Percentiles rank a stretch among this genome's conserved stretches.
phyloP scores from a whole-genome alignment of 345 rosid genomes.

The Citrus inodora region DNA sequence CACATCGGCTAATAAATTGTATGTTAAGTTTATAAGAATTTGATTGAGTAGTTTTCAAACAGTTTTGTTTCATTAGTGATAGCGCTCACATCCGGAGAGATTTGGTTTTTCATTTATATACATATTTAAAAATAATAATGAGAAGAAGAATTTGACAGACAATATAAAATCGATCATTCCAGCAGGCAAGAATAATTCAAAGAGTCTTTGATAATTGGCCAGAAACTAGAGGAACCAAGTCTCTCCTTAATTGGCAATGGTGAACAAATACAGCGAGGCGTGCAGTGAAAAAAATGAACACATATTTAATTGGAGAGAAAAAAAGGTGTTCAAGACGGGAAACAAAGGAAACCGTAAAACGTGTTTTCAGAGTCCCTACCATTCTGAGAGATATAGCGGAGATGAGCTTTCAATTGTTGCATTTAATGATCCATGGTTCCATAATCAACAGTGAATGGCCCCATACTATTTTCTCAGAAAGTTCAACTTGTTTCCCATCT shows the following conservation, averaged over 20 bases:
- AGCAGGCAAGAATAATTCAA: too few relatives aligned
- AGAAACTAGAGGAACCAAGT: background rate
- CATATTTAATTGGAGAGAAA: background rate
- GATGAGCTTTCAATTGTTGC: slow-evolving; percentile 10
- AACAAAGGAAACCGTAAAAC: slow-evolving; percentile 1
- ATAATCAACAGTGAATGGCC: slow-evolving; percentile 15
- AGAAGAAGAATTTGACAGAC: too few relatives aligned
- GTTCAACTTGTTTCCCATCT: slow-evolving; percentile 17
- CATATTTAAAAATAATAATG: too few relatives aligned
- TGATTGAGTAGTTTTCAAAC: too few relatives aligned
- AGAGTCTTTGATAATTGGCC: background rate
- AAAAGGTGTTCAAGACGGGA: background rate
- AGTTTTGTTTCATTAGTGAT: too few relatives aligned
- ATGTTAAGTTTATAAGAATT: too few relatives aligned
- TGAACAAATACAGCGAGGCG: too few relatives aligned
- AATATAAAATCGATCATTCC: too few relatives aligned
- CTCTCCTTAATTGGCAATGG: background rate
- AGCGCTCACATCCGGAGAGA: too few relatives aligned
- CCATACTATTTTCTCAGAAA: slow-evolving; percentile 20
- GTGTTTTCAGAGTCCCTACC: slow-evolving; percentile 18
- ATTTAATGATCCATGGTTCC: slow-evolving; percentile 15
- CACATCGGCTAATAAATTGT: too few relatives aligned
- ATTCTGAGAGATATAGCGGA: background rate
- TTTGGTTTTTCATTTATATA: too few relatives aligned
- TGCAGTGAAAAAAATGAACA: background rate